phyloP scores from a whole-genome alignment of 202 grass and related monocot genomes.

The Bolboschoenoplectus hybrid region DNA sequence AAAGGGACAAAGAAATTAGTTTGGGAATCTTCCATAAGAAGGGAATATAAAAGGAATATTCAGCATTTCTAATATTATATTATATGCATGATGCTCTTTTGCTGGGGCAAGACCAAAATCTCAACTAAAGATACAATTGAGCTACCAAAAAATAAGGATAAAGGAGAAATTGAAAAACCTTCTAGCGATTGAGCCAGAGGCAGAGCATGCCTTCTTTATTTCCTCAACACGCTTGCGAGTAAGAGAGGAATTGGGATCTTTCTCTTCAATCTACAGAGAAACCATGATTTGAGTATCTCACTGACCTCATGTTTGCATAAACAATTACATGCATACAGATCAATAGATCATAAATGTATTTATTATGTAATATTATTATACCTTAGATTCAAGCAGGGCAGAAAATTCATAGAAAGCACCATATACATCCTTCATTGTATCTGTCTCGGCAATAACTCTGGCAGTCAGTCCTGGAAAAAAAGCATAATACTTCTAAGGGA shows the following conservation, averaged over 20 bases:
- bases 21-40: not conserved
- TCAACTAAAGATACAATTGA: constrained; percentile 23
- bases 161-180: constrained; percentile 54
- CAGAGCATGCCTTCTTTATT: constrained; percentile 75
- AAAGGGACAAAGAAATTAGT: not conserved
- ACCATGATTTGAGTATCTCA: constrained; percentile 21
- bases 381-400: constrained; percentile 77
- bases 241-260: constrained; percentile 68
- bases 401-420: constrained; percentile 89
- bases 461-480: constrained; percentile 70
- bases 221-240: constrained; percentile 59
- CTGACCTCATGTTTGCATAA: constrained; percentile 18
- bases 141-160: constrained; percentile 13
- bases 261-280: constrained; percentile 62
- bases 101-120: not conserved
- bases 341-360: constrained; percentile 8
- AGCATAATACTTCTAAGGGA: not conserved
- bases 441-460: constrained; percentile 71
- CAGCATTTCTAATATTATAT: constrained; percentile 2
- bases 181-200: constrained; percentile 65
- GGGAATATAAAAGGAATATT: not conserved
- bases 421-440: constrained; percentile 80
- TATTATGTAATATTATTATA: constrained; percentile 38
- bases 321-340: constrained; percentile 7
- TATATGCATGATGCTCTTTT: not conserved